These are phyloP conservation scores for Pulveroboletus frians DNA, from an alignment of 768 basidiomycete species.

Conservation along the genomic window DNA sequence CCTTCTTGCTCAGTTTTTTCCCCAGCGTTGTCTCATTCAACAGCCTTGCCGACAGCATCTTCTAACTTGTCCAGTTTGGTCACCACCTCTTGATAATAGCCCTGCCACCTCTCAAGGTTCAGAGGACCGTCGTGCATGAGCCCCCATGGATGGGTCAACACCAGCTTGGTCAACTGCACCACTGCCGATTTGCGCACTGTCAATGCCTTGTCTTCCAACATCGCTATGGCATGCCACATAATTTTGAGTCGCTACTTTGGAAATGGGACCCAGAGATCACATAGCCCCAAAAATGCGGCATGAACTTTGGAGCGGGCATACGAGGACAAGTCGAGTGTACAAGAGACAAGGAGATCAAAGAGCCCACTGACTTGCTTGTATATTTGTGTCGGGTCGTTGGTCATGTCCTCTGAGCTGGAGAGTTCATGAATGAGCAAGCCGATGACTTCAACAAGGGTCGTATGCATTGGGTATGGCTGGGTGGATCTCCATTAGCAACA, in stretches of 20 bases:
- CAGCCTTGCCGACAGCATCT: slow-evolving; percentile 56
- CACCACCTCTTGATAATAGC: slow-evolving; percentile 57
- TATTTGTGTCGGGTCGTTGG: slow-evolving; percentile 40
- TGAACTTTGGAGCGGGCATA: slow-evolving; percentile 92
- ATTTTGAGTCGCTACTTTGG: slow-evolving; percentile 79
- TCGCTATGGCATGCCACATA: slow-evolving; percentile 68
- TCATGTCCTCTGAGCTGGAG: slow-evolving; percentile 45
- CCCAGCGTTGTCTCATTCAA: slow-evolving; percentile 38
- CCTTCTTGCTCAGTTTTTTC: slow-evolving; percentile 33
- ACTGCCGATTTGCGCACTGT: slow-evolving; percentile 84
- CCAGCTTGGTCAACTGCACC: slow-evolving; percentile 63
- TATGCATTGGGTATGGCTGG: slow-evolving; percentile 94
- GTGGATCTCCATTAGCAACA: neutral
- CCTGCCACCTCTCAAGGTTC: slow-evolving; percentile 66
- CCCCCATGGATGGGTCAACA: slow-evolving; percentile 87
- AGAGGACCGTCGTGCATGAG: slow-evolving; percentile 78
- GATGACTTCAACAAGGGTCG: slow-evolving; percentile 88
- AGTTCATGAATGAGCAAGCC: slow-evolving; percentile 82
- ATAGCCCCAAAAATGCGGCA: slow-evolving; percentile 66
- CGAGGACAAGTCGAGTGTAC: slow-evolving; percentile 82
- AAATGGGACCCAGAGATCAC: slow-evolving; percentile 73
- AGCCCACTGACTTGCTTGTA: slow-evolving; percentile 75
- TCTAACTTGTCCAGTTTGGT: slow-evolving; percentile 70
- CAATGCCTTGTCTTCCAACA: slow-evolving; percentile 86
- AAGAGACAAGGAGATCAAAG: slow-evolving; percentile 79